Percentiles rank a stretch among this genome's conserved stretches.
Conservation (phyloP, 768 basidiomycete species). For the Holtermannia corniformis region DNA sequence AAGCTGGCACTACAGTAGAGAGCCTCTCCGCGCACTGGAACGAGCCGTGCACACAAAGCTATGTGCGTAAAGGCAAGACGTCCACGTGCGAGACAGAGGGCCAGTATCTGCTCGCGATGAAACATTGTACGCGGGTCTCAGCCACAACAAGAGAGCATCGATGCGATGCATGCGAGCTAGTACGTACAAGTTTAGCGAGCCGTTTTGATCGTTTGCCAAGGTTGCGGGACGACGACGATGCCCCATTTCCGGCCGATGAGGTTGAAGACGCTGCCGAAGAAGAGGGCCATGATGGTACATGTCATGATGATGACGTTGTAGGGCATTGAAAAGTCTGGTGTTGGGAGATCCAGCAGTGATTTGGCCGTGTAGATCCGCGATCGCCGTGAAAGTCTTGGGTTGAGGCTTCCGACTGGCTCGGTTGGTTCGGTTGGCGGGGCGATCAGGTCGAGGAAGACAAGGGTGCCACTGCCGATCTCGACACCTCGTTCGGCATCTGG, state of each 20-base stretch:
- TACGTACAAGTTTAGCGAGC: no score
- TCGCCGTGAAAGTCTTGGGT: constrained; percentile 2
- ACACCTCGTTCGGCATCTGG: constrained; percentile 93
- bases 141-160: no score
- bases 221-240: neutral
- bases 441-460: constrained; percentile 42
- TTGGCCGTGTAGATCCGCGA: constrained; percentile 64
- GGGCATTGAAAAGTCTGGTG: constrained; percentile 98
- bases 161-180: no score
- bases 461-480: constrained; percentile 76
- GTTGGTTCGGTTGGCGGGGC: neutral
- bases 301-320: constrained; percentile 97
- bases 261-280: constrained; percentile 54
- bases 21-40: no score
- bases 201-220: no score
- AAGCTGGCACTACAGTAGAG: no score
- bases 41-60: no score
- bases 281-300: constrained; percentile 77
- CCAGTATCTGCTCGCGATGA: no score
- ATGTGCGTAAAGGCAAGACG: no score
- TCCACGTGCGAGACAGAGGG: no score
- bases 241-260: neutral
- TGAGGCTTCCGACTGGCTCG: neutral
- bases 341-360: constrained; percentile 85
- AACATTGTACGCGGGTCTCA: no score